Evolutionary conservation across 768 basidiomycete genomes (phyloP).

Genomic region (Solioccasus polychromus): DNA sequence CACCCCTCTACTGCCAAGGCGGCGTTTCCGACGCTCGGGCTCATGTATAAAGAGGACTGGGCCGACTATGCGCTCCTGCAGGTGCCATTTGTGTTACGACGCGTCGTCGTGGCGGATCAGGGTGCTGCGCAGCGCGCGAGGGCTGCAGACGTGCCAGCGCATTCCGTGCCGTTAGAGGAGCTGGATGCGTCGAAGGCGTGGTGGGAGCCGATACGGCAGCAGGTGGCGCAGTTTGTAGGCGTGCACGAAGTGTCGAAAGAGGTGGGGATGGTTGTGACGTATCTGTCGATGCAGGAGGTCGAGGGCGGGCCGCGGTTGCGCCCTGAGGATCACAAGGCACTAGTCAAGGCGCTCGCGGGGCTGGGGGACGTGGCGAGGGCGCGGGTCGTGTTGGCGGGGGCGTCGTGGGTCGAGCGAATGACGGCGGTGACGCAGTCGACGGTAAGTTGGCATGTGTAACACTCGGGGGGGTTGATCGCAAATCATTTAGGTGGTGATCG

Average conservation of each 20-base stretch:
- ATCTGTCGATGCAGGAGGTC: conserved; percentile 62
- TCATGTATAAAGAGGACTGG: conserved; percentile 76
- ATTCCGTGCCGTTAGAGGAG: conserved; percentile 42
- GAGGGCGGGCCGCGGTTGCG: conserved; percentile 47
- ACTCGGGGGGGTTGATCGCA: conserved; percentile 2
- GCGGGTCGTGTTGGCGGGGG: conserved; percentile 49
- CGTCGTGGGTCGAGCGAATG: conserved; percentile 62
- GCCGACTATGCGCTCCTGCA: conserved; percentile 66
- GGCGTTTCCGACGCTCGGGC: conserved; percentile 66
- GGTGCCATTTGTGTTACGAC: conserved; percentile 71
- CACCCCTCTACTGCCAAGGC: conserved; percentile 72
- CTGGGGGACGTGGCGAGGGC: conserved; percentile 58
- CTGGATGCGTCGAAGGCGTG: conserved; percentile 50
- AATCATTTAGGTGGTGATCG: conserved; percentile 50
- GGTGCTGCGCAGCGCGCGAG: conserved; percentile 51
- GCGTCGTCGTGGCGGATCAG: conserved; percentile 74
- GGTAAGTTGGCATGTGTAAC: conserved; percentile 39
- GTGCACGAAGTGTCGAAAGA: conserved; percentile 18
- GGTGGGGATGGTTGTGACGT: conserved; percentile 55
- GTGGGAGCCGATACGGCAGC: conserved; percentile 61
- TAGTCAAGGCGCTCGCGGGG: conserved; percentile 55
- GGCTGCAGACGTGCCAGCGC: conserved; percentile 22
- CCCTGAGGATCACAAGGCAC: conserved; percentile 52
- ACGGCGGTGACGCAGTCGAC: conserved; percentile 64
- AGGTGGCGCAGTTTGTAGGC: conserved; percentile 44